These are phyloP conservation scores for Telfairia occidentalis DNA, from an alignment of 331 rosid species.

Conservation along the genomic window DNA sequence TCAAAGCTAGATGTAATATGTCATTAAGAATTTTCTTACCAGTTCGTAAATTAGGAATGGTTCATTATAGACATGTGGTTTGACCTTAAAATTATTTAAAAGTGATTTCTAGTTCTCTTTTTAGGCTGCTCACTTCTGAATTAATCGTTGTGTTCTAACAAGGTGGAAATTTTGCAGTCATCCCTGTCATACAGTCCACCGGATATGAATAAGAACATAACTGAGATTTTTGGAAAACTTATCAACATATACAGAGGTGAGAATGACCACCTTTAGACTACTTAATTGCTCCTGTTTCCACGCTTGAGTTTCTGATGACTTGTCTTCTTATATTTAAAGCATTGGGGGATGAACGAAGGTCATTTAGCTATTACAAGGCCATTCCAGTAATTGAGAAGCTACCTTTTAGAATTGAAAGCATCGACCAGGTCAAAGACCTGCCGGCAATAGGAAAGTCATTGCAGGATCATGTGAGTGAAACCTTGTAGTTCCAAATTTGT, in stretches of 20 bases:
- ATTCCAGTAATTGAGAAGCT: slow-evolving; percentile 73
- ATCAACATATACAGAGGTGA: slow-evolving; percentile 83
- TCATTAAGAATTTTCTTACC: not conserved
- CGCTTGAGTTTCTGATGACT: slow-evolving; percentile 13
- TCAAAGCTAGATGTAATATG: not conserved
- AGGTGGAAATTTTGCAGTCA: slow-evolving; percentile 27
- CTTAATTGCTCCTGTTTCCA: not conserved
- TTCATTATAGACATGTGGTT: not conserved
- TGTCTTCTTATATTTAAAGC: slow-evolving; percentile 42
- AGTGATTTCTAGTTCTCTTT: not conserved
- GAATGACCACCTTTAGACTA: not conserved
- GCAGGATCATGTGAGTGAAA: slow-evolving; percentile 73
- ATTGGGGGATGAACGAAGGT: slow-evolving; percentile 83
- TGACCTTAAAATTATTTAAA: not conserved
- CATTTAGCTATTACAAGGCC: slow-evolving; percentile 94
- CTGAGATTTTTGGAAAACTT: slow-evolving; percentile 78
- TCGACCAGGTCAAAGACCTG: slow-evolving; percentile 56
- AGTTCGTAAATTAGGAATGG: not conserved
- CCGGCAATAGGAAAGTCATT: slow-evolving; percentile 84
- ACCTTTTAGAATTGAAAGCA: slow-evolving; percentile 63
- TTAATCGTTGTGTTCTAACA: slow-evolving; percentile 13
- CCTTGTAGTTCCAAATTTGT: not conserved
- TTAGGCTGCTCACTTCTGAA: not conserved
- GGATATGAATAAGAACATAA: slow-evolving; percentile 61
- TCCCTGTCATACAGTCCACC: slow-evolving; percentile 62